A percentile compares a stretch with the other conserved stretches of the same genome.
Evolutionary conservation across 1,139 yeast species (phyloP).

Genomic region (Suhomyces bribrorum): DNA sequence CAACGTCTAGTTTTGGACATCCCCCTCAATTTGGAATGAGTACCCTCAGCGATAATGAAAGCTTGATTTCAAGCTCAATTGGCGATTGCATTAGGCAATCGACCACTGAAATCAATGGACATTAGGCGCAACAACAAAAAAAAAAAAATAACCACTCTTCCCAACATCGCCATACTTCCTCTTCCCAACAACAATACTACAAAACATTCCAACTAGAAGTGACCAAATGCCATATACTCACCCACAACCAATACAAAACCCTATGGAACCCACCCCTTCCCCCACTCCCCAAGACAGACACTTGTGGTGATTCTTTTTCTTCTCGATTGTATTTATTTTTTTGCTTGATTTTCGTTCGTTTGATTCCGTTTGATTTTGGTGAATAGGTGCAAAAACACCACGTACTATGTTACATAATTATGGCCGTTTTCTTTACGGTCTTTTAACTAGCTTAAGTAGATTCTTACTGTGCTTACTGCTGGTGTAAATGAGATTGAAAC

Average conservation of each 20-base stretch:
- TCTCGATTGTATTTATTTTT: conserved; percentile 8
- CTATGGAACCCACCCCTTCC: too few relatives aligned
- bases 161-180: too few relatives aligned
- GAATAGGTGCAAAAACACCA: not conserved
- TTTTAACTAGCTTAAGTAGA: not conserved
- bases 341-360: conserved; percentile 6
- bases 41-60: conserved; percentile 24
- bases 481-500: not conserved
- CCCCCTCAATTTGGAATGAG: conserved; percentile 9
- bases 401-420: not conserved
- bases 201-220: too few relatives aligned
- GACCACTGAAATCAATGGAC: conserved; percentile 39
- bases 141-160: too few relatives aligned
- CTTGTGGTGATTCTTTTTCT: too few relatives aligned
- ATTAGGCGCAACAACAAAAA: conserved; percentile 18
- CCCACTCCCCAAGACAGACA: too few relatives aligned
- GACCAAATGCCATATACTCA: too few relatives aligned
- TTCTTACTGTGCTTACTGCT: too few relatives aligned
- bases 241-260: too few relatives aligned
- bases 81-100: conserved; percentile 45
- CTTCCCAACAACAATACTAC: too few relatives aligned
- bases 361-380: not conserved
- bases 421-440: too few relatives aligned
- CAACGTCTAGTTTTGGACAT: conserved; percentile 10
- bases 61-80: conserved; percentile 40